Percentiles rank a stretch among this genome's conserved stretches.
These are phyloP conservation scores for Fusarium udum DNA, from an alignment of 2,329 filamentous ascomycete species.

Conservation along the genomic window DNA sequence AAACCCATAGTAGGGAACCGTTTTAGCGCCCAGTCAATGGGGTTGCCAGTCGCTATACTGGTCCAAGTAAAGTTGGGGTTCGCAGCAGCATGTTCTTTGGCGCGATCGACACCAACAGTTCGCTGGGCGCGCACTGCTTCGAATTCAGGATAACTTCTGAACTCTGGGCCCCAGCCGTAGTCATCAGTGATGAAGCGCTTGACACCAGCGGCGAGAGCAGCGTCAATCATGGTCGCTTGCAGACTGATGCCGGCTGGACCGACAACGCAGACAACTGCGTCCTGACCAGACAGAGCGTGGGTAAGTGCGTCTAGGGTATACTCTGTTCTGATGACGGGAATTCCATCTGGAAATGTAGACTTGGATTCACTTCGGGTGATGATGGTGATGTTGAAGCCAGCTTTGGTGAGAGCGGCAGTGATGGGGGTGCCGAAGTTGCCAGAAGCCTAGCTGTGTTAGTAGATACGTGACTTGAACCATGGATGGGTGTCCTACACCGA, in stretches of 20 bases:
- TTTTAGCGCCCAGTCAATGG: slow-evolving; percentile 30
- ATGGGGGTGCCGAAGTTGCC: slow-evolving; percentile 34
- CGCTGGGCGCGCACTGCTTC: slow-evolving; percentile 22
- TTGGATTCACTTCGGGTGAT: slow-evolving; percentile 27
- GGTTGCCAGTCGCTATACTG: slow-evolving; percentile 18
- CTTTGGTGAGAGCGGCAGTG: slow-evolving; percentile 21
- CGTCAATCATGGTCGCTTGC: slow-evolving; percentile 28
- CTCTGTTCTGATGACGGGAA: background rate
- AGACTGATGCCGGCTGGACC: slow-evolving; percentile 19
- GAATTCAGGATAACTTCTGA: slow-evolving; percentile 24
- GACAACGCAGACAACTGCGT: slow-evolving; percentile 16
- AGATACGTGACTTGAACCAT: rapidly evolving
- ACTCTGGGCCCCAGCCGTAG: slow-evolving; percentile 27
- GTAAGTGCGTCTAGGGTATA: slow-evolving; percentile 10
- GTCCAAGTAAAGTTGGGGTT: slow-evolving; percentile 28
- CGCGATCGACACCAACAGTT: slow-evolving; percentile 1
- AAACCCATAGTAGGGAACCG: slow-evolving; percentile 28
- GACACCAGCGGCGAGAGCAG: slow-evolving; percentile 23
- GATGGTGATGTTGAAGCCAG: slow-evolving; percentile 19
- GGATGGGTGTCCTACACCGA: slow-evolving; percentile 3
- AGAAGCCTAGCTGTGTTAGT: slow-evolving; percentile 22
- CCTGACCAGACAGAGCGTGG: slow-evolving; percentile 5
- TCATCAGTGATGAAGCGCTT: slow-evolving; percentile 27
- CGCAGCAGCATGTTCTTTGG: background rate
- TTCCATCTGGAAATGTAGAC: slow-evolving; percentile 8